Base-by-base conservation (phyloP, 148 eudicot species). In the Beta vulgaris region DNA sequence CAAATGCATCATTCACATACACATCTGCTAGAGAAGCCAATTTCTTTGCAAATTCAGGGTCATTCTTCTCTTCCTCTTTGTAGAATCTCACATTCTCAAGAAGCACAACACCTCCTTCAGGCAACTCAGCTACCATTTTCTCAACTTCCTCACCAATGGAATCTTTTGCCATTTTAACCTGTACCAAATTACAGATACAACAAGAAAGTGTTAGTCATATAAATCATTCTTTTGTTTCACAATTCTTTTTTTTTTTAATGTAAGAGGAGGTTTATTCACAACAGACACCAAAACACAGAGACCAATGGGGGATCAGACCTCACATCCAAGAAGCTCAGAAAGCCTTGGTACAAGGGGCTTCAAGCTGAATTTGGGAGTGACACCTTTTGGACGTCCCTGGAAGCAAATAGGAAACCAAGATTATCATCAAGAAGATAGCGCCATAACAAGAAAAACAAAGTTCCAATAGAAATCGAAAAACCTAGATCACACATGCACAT, bases 21-120 rank as follows among this genome's bases (percentile, higher is more conserved):
- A 90, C 65, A 62, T 92, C 98, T 23, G 98, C 98, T 8, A 92
- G 79, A 12, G 93, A 80, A 51, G 97, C 97, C 69, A 92, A 85
- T 67, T 88, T 89, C 86, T 89, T 87, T 29, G 96, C 91, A 51
- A 91, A 88, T 58, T 86, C 92, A 54, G 96, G 96, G 8, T 92
- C 98, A 54, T 92, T 92, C 87, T 92, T 92, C 85, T 90, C 97
- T 76, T 92, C 97, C 78, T 92, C 97, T 75, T 92, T 92, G 75
- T 90, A 79, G 68, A 92, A 92, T 80, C 98, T 88, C 69, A 88
- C 96, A 76, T 91, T 91, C 85, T 91, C 92, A 69, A 91, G 87
- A 18, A 91, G 92, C 84, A 92, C 73, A 76, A 90, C 95, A 69
- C 91, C 85, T 48, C 97, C 97, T 43, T 88, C 93, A 26, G 95